Percentiles rank a stretch among this genome's conserved stretches.
These are phyloP conservation scores for Parastagonospora nodorum DNA, from an alignment of 2,329 filamentous ascomycete genomes.

Conservation along the genomic window DNA sequence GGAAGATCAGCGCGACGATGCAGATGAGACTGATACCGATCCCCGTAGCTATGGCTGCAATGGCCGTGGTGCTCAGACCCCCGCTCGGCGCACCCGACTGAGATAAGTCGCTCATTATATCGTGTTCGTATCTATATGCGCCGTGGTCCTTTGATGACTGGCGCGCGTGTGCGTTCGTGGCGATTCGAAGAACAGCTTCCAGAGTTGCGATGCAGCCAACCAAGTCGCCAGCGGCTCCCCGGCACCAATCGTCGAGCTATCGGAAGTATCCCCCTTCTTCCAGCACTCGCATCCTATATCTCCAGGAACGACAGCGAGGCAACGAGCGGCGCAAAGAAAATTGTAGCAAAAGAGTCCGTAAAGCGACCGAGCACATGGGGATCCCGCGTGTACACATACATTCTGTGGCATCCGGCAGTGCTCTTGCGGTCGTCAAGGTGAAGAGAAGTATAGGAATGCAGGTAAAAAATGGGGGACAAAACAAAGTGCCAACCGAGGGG, in stretches of 20 bases:
- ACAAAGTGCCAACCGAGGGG: constrained; percentile 34
- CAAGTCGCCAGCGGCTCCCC: not conserved
- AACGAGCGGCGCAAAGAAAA: constrained; percentile 26
- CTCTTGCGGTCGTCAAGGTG: constrained; percentile 43
- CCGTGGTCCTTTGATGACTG: not conserved
- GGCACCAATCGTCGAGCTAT: not conserved
- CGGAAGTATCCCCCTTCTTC: constrained; percentile 22
- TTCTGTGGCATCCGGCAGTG: constrained; percentile 33
- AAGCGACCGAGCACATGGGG: constrained; percentile 15
- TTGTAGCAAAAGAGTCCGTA: constrained; percentile 18
- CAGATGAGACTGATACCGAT: constrained; percentile 33
- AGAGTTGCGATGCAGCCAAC: not conserved
- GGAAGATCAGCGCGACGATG: constrained; percentile 27
- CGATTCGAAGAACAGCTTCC: not conserved
- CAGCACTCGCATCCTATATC: constrained; percentile 2
- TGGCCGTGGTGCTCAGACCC: constrained; percentile 29
- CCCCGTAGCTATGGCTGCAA: constrained; percentile 29
- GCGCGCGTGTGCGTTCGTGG: not conserved
- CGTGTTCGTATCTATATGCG: constrained; percentile 4
- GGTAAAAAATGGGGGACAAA: constrained; percentile 34
- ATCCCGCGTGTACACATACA: constrained; percentile 33
- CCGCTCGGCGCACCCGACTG: constrained; percentile 1
- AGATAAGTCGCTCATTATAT: constrained; percentile 6
- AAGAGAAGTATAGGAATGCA: constrained; percentile 41
- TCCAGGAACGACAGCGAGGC: constrained; percentile 3